phyloP scores from a whole-genome alignment of 352 stramenopile genomes.

The Globisporangium nodosum region DNA sequence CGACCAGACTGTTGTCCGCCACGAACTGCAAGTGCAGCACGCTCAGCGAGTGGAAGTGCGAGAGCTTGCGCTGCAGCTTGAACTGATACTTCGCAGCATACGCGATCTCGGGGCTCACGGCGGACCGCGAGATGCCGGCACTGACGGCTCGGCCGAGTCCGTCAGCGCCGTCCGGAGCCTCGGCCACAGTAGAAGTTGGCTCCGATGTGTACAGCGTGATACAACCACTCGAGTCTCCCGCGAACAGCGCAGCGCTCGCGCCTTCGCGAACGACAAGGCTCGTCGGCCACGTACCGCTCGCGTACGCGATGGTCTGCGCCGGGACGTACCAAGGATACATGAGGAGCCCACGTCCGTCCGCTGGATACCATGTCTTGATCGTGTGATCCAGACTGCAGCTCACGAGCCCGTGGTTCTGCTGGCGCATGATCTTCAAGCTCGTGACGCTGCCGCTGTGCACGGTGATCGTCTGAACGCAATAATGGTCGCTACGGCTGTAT shows the following conservation, averaged over 20 bases:
- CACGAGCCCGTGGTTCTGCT: slow-evolving; percentile 47
- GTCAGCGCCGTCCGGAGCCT: slow-evolving; percentile 9
- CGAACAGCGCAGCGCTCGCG: slow-evolving; percentile 41
- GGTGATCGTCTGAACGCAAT: slow-evolving; percentile 62
- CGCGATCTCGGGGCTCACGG: slow-evolving; percentile 7
- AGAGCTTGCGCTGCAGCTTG: slow-evolving; percentile 52
- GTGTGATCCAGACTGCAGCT: slow-evolving; percentile 68
- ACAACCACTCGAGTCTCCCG: slow-evolving; percentile 52
- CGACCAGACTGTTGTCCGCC: slow-evolving; percentile 62
- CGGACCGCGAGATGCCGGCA: background rate
- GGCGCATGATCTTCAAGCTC: slow-evolving; percentile 33
- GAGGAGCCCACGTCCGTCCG: slow-evolving; percentile 46
- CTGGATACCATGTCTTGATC: slow-evolving; percentile 60
- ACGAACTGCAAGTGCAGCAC: slow-evolving; percentile 50
- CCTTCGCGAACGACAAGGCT: slow-evolving; percentile 46
- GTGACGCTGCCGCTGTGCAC: slow-evolving; percentile 52
- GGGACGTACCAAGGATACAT: slow-evolving; percentile 67
- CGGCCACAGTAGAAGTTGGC: slow-evolving; percentile 2
- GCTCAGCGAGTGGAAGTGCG: slow-evolving; percentile 59
- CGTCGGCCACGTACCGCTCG: slow-evolving; percentile 52
- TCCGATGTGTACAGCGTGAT: slow-evolving; percentile 52
- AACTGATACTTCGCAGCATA: slow-evolving; percentile 31
- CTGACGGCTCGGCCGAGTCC: background rate
- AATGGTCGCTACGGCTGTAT: slow-evolving; percentile 24
- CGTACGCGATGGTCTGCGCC: slow-evolving; percentile 44